phyloP scores from a whole-genome alignment of 371 early-diverging fungal genomes.

The Coemansia sp. region DNA sequence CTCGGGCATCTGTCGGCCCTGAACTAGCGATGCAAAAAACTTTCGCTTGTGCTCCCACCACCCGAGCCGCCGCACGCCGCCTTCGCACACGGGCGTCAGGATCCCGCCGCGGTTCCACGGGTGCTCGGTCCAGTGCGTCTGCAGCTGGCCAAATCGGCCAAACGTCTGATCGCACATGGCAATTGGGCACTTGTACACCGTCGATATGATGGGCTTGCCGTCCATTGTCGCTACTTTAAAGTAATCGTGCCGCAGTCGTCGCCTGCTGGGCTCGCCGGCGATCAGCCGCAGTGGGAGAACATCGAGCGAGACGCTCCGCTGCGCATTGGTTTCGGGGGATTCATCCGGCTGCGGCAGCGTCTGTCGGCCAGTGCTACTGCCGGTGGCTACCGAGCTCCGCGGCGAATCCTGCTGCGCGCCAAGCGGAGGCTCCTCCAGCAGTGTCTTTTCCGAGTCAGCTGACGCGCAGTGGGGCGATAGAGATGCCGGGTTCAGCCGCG shows the following conservation, averaged over 20 bases:
- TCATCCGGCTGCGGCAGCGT: neutral
- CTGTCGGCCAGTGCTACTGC: neutral
- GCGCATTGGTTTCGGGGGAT: neutral
- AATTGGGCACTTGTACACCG: slow-evolving; percentile 25
- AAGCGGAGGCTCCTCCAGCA: neutral
- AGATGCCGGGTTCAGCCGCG: neutral
- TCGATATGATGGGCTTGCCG: slow-evolving; percentile 18
- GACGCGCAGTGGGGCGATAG: slow-evolving; percentile 12
- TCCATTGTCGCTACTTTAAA: slow-evolving; percentile 39
- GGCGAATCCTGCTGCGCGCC: neutral
- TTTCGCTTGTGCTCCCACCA: slow-evolving; percentile 44
- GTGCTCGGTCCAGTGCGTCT: slow-evolving; percentile 37
- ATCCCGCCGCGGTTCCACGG: slow-evolving; percentile 44
- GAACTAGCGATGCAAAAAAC: slow-evolving; percentile 32
- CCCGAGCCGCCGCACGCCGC: slow-evolving; percentile 33
- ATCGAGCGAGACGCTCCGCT: slow-evolving; percentile 3
- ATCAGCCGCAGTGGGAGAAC: neutral
- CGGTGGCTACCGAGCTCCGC: slow-evolving; percentile 4
- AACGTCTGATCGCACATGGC: slow-evolving; percentile 23
- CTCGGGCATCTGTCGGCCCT: slow-evolving; percentile 18
- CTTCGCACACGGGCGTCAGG: slow-evolving; percentile 34
- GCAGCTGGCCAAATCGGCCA: slow-evolving; percentile 26
- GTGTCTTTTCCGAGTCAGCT: slow-evolving; percentile 13
- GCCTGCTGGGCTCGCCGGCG: slow-evolving; percentile 2
- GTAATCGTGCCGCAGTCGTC: slow-evolving; percentile 38